phyloP scores from a whole-genome alignment of 2,329 filamentous ascomycete genomes.

The Neonectria faginata region DNA sequence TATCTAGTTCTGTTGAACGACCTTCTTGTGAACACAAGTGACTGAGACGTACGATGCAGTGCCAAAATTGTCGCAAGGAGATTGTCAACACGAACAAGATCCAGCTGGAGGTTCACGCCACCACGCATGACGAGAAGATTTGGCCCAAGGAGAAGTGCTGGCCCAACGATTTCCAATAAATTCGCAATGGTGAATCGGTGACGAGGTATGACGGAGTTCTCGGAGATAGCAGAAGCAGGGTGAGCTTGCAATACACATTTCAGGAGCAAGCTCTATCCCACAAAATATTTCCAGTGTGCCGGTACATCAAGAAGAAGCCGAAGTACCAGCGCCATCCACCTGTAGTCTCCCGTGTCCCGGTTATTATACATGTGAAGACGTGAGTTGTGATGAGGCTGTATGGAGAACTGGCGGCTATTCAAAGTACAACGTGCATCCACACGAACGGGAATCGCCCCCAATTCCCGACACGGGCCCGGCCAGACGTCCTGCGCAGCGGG shows the following conservation, averaged over 20 bases:
- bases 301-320: not conserved
- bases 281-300: not conserved
- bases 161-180: constrained; percentile 59
- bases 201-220: not conserved
- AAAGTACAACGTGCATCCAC: too few species aligned
- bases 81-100: constrained; percentile 63
- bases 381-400: too few species aligned
- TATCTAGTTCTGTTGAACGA: too few species aligned
- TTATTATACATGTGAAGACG: too few species aligned
- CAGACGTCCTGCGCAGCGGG: too few species aligned
- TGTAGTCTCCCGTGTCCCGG: too few species aligned
- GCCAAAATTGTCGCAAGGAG: constrained; percentile 63
- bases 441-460: too few species aligned
- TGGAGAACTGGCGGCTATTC: too few species aligned
- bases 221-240: not conserved
- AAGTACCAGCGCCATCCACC: too few species aligned
- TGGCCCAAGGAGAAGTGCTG: constrained; percentile 71
- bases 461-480: too few species aligned
- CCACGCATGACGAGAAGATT: constrained; percentile 60
- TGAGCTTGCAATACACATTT: not conserved
- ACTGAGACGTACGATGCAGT: constrained; percentile 48
- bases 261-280: not conserved
- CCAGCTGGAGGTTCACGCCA: constrained; percentile 65
- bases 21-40: not conserved
- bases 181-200: not conserved